Evolutionary conservation across 768 basidiomycete genomes (phyloP).

Genomic region (Phaeotremella fagi): DNA sequence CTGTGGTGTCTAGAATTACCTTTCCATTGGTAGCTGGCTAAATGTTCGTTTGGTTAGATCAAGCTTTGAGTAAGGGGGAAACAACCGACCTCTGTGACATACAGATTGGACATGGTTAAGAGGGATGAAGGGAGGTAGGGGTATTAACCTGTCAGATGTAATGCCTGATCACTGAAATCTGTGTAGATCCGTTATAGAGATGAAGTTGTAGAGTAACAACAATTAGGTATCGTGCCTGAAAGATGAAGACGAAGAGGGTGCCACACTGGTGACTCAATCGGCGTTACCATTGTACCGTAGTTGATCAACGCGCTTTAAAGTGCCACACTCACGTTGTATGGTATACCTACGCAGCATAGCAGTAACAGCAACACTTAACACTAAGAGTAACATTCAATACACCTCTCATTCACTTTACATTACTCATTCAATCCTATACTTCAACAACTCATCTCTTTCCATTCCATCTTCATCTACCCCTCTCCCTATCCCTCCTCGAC

Average conservation of each 20-base stretch:
- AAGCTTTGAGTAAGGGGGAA: neutral
- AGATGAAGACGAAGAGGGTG: too few relatives aligned
- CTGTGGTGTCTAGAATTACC: constrained; percentile 82
- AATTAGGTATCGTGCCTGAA: neutral
- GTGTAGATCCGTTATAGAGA: too few relatives aligned
- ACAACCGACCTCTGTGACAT: constrained; percentile 37
- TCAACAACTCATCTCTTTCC: neutral
- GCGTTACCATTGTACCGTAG: too few relatives aligned
- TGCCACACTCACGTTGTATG: neutral
- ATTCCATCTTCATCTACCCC: neutral
- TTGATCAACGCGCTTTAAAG: too few relatives aligned
- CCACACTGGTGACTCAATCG: too few relatives aligned
- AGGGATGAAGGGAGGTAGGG: too few relatives aligned
- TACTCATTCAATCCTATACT: neutral
- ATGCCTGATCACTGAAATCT: too few relatives aligned
- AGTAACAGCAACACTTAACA: neutral
- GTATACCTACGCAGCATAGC: neutral
- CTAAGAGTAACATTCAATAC: too few relatives aligned
- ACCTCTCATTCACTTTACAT: neutral
- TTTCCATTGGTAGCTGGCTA: constrained; percentile 68
- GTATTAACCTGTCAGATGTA: too few relatives aligned
- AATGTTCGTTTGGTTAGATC: neutral
- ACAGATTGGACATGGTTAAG: too few relatives aligned
- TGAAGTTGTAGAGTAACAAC: too few relatives aligned
- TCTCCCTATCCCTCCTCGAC: neutral